Percentiles rank a stretch among this genome's conserved stretches.
Conservation (phyloP, 768 basidiomycete species). For the Pisolithus albus region DNA sequence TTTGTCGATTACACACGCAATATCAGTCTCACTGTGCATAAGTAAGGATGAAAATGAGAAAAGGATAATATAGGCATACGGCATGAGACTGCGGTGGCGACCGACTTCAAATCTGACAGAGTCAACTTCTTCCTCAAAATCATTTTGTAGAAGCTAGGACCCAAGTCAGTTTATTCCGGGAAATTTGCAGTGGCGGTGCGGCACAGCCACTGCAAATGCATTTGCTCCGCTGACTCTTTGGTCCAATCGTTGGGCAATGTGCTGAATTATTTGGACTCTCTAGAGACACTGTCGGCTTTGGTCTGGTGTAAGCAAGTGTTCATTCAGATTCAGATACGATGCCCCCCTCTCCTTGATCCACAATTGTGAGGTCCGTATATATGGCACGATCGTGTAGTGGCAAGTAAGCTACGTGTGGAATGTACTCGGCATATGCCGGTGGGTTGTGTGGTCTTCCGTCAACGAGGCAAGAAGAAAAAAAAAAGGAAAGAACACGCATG, state of each 20-base stretch:
- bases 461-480: neutral
- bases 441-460: too few relatives aligned
- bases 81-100: constrained; percentile 93
- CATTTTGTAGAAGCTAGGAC: constrained; percentile 99
- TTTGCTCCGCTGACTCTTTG: too few relatives aligned
- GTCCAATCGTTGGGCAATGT: constrained; percentile 7
- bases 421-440: neutral
- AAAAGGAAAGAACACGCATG: constrained; percentile 14
- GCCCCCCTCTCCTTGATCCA: too few relatives aligned
- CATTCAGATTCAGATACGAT: too few relatives aligned
- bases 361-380: too few relatives aligned
- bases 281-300: constrained; percentile 91
- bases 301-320: constrained; percentile 80
- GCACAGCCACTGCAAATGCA: too few relatives aligned
- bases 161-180: too few relatives aligned
- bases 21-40: constrained; percentile 80
- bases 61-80: constrained; percentile 48
- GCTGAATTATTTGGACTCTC: constrained; percentile 11
- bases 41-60: constrained; percentile 8
- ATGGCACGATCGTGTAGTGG: too few relatives aligned
- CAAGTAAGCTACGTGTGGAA: too few relatives aligned
- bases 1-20: constrained; percentile 96
- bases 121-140: constrained; percentile 91
- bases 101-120: constrained; percentile 88
- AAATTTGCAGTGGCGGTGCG: too few relatives aligned